Evolutionary conservation across 1,139 yeast species (phyloP).

Genomic region (Hyphopichia buzzinii): DNA sequence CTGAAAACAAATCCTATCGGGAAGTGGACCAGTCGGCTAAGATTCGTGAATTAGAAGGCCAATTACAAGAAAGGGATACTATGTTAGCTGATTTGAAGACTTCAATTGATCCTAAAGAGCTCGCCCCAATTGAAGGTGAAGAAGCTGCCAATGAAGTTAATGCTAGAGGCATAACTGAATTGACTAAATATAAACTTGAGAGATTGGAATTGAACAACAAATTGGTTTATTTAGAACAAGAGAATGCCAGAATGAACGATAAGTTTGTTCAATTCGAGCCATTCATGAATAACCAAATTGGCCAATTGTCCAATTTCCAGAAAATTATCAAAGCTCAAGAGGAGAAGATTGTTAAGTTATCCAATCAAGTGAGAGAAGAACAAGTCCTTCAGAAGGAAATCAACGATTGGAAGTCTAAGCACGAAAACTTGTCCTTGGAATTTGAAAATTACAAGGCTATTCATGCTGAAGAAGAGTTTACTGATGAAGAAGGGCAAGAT

Average conservation of each 20-base stretch:
- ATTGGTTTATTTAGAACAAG: constrained; percentile 45
- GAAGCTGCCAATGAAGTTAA: constrained; percentile 9
- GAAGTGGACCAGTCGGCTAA: constrained; percentile 8
- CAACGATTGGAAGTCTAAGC: constrained; percentile 46
- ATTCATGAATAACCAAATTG: constrained; percentile 53
- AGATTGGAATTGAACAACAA: constrained; percentile 47
- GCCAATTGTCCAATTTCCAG: constrained; percentile 54
- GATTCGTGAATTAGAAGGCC: constrained; percentile 18
- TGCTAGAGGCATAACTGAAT: constrained; percentile 26
- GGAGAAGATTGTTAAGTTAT: constrained; percentile 39
- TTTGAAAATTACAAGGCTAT: constrained; percentile 40
- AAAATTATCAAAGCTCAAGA: constrained; percentile 55
- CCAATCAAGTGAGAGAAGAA: constrained; percentile 44
- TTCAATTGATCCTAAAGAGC: constrained; percentile 31
- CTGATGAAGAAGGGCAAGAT: constrained; percentile 26
- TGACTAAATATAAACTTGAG: constrained; percentile 39
- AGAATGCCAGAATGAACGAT: constrained; percentile 40
- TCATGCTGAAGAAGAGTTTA: constrained; percentile 32
- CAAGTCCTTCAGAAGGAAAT: constrained; percentile 46
- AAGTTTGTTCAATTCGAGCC: constrained; percentile 50
- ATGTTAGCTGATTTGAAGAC: constrained; percentile 36
- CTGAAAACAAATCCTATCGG: constrained; percentile 23
- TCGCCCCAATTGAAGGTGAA: constrained; percentile 24
- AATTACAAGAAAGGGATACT: constrained; percentile 32
- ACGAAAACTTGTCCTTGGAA: constrained; percentile 46